Percentiles rank a stretch among this genome's conserved stretches.
Evolutionary conservation across 495 filamentous ascomycete genomes (phyloP).

Genomic region (Amniculicola lignicola): DNA sequence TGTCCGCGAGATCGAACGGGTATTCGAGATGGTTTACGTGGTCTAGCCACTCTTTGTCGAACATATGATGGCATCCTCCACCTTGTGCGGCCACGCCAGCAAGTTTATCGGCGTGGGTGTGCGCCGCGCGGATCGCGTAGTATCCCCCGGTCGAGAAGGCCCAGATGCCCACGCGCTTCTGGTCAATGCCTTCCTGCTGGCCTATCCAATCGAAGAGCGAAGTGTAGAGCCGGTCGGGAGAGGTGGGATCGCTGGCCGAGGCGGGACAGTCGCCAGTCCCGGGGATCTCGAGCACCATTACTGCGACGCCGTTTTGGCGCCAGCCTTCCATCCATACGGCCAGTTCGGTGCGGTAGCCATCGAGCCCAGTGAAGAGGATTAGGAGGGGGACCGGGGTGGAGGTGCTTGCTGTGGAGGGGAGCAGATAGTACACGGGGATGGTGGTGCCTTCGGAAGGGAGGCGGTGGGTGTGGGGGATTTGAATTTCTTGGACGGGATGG

Average conservation of each 20-base stretch:
- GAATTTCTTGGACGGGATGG: constrained; percentile 55
- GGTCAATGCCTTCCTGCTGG: constrained; percentile 57
- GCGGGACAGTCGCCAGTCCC: constrained; percentile 78
- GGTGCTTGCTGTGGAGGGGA: constrained; percentile 48
- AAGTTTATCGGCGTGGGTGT: constrained; percentile 62
- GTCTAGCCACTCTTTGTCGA: constrained; percentile 61
- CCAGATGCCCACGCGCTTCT: constrained; percentile 63
- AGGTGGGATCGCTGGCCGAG: constrained; percentile 52
- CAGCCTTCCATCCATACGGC: constrained; percentile 66
- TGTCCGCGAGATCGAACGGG: constrained; percentile 64
- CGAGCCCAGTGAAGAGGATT: constrained; percentile 70
- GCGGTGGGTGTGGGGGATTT: constrained; percentile 56
- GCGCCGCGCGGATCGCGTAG: constrained; percentile 70
- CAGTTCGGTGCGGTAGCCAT: constrained; percentile 77
- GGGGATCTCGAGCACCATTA: constrained; percentile 68
- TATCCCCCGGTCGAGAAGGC: constrained; percentile 72
- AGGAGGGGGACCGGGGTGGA: constrained; percentile 55
- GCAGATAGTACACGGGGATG: constrained; percentile 64
- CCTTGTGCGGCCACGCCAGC: constrained; percentile 66
- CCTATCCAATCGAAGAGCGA: constrained; percentile 67
- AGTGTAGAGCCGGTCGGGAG: constrained; percentile 57
- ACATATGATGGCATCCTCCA: constrained; percentile 69
- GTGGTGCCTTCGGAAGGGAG: constrained; percentile 49
- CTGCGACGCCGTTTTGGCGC: constrained; percentile 55
- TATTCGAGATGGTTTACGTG: constrained; percentile 72